phyloP scores from a whole-genome alignment of 352 stramenopile genomes.

The Pseudoperonospora humuli region DNA sequence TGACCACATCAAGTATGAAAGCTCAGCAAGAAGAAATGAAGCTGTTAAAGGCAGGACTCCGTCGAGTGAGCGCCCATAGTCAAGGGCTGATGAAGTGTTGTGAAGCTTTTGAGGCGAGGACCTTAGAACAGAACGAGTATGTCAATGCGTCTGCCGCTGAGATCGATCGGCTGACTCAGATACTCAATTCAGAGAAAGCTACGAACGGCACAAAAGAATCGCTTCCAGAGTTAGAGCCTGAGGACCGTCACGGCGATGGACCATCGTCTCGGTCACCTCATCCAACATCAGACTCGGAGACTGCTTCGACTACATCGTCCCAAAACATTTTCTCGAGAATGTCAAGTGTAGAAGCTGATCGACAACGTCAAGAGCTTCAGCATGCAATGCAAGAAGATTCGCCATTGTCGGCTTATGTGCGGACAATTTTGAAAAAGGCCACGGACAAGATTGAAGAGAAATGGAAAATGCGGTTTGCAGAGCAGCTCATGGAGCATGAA shows the following conservation, averaged over 20 bases:
- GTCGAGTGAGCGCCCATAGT: conserved; percentile 35
- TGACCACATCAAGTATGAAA: conserved; percentile 38
- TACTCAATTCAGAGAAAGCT: conserved; percentile 20
- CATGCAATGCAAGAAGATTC: conserved; percentile 46
- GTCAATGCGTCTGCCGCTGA: conserved; percentile 32
- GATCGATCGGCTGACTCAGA: conserved; percentile 34
- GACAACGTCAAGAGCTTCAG: conserved; percentile 29
- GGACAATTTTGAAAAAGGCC: conserved; percentile 61
- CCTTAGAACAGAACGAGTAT: conserved; percentile 37
- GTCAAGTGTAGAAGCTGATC: conserved; percentile 25
- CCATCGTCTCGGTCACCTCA: conserved; percentile 16
- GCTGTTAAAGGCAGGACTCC: conserved; percentile 38
- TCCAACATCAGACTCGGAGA: conserved; percentile 24
- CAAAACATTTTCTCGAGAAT: conserved; percentile 29
- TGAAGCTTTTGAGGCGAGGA: conserved; percentile 39
- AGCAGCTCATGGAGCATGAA: conserved; percentile 61
- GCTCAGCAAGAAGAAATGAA: conserved; percentile 43
- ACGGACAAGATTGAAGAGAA: conserved; percentile 81
- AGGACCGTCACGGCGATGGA: conserved; percentile 18
- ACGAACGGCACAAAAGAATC: conserved; percentile 11
- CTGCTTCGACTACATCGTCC: conserved; percentile 25
- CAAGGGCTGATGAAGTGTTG: conserved; percentile 39
- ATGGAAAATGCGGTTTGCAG: conserved; percentile 66
- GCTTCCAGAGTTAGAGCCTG: conserved; percentile 17
- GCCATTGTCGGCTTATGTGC: conserved; percentile 66